Evolutionary conservation across 2,329 filamentous ascomycete species (phyloP), one percentile per base, ranked within the genome.

Genomic region (Aspergillus carbonarius): DNA sequence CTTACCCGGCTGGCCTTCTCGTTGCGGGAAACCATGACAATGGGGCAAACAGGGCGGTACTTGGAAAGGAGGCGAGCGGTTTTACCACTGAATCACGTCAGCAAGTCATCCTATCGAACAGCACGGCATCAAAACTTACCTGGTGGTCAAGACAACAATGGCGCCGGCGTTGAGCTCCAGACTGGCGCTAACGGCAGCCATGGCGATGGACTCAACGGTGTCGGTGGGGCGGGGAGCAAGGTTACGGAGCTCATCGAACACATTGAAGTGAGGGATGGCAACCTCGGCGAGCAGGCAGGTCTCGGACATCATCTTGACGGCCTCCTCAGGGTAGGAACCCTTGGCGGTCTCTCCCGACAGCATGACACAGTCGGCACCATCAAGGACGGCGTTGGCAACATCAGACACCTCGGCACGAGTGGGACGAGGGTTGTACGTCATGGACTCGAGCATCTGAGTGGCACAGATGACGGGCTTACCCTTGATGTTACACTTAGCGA

Each of bases 301-400:
- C 82, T 97, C 91, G 85, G 95, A 91, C 95, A 99, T 99, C 90
- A 98, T 96, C 66, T 82, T 87, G 60, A 99, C 93, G 54, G 95
- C 90, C 82, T 96, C 92, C 68, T 85, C 84, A 63, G 95, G 95
- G 82, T 99, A 99, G 79, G 83, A 88, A 72, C 95, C 95, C 88
- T 99, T 99, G 80, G 95, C 95, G 47, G 95, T 99, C 86, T 99
- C 95, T 66, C 95, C 95, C 63, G 93, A 98, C 82, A 99, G 85
- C 95, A 99, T 99, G 78, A 99, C 95, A 81, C 95, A 99, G 85
- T 99, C 95, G 62, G 93, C 92, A 72, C 95, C 95, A 74, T 99
- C 95, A 54, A 96, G 91, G 66, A 99, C 92, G 67, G 95, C 95
- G 79, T 99, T 99, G 70, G 95, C 95, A 63, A 99, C 95, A 75